Evolutionary conservation across 352 stramenopile species (phyloP).

Genomic region (Phytophthora sp.): DNA sequence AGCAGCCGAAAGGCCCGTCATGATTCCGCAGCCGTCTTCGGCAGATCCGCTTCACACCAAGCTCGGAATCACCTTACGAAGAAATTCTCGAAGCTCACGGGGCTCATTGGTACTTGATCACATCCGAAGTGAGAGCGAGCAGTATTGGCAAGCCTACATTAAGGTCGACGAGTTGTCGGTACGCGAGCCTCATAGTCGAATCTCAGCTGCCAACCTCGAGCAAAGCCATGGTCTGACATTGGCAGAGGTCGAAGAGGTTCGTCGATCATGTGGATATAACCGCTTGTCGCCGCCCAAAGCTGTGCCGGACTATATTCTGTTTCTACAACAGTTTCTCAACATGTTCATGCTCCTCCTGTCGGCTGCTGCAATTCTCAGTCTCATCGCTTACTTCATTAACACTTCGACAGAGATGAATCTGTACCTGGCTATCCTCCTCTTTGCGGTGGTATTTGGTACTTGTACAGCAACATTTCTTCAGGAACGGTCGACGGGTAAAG

Average conservation of each 20-base stretch:
- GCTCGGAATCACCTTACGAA: neutral
- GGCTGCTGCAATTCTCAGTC: constrained; percentile 39
- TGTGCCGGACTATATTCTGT: constrained; percentile 45
- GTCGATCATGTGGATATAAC: constrained; percentile 42
- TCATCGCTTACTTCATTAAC: constrained; percentile 51
- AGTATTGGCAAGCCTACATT: constrained; percentile 51
- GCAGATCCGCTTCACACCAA: neutral
- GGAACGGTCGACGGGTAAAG: constrained; percentile 43
- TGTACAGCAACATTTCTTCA: constrained; percentile 54
- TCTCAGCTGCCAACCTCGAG: constrained; percentile 35
- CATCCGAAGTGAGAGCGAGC: constrained; percentile 20
- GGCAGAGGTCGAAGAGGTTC: constrained; percentile 19
- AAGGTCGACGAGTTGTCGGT: constrained; percentile 33
- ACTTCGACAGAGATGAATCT: constrained; percentile 45
- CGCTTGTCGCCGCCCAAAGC: constrained; percentile 42
- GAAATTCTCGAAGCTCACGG: neutral
- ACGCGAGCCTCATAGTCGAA: constrained; percentile 30
- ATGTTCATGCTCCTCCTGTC: constrained; percentile 54
- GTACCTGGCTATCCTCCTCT: constrained; percentile 50
- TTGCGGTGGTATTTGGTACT: constrained; percentile 46
- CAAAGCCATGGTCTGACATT: constrained; percentile 37
- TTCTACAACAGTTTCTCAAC: constrained; percentile 54
- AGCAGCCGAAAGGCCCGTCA: neutral
- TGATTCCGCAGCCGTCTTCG: neutral
- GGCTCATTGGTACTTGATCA: neutral